Conservation (phyloP, 2,329 filamentous ascomycete genomes). For the Botryosphaeria dothidea region DNA sequence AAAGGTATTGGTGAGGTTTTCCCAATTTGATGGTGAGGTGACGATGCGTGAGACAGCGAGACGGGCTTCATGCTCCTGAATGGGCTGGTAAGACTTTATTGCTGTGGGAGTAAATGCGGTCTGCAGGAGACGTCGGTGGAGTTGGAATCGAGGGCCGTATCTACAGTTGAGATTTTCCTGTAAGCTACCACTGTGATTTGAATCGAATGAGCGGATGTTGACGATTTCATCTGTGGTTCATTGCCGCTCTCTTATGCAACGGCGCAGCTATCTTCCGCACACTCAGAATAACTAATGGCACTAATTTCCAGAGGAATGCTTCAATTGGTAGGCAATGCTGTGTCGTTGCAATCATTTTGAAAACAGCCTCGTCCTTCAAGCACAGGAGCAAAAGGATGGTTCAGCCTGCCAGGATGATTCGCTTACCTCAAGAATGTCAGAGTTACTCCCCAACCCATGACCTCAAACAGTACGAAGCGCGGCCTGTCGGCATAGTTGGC, state of each 20-base stretch:
- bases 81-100: conserved; percentile 46
- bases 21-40: conserved; percentile 38
- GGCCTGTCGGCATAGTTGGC: conserved; percentile 49
- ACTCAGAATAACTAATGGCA: too few relatives aligned
- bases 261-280: too few relatives aligned
- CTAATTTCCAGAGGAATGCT: too few relatives aligned
- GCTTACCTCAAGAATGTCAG: conserved; percentile 46
- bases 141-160: not conserved
- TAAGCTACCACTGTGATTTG: too few relatives aligned
- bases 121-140: conserved; percentile 44
- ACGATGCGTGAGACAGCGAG: conserved; percentile 31
- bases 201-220: not conserved
- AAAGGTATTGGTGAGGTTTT: conserved; percentile 40
- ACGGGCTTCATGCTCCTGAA: conserved; percentile 51
- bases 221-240: too few relatives aligned
- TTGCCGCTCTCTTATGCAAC: too few relatives aligned
- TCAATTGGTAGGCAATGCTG: too few relatives aligned
- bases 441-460: conserved; percentile 50
- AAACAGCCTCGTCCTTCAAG: too few relatives aligned
- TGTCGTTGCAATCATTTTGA: too few relatives aligned
- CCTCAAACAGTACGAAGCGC: conserved; percentile 39
- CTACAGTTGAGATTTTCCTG: conserved; percentile 23
- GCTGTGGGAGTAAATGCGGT: conserved; percentile 49
- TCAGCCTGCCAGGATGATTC: too few relatives aligned
- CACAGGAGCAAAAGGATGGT: too few relatives aligned